Base-by-base conservation (phyloP, 2,329 filamentous ascomycete species). In the Trichophyton simii region DNA sequence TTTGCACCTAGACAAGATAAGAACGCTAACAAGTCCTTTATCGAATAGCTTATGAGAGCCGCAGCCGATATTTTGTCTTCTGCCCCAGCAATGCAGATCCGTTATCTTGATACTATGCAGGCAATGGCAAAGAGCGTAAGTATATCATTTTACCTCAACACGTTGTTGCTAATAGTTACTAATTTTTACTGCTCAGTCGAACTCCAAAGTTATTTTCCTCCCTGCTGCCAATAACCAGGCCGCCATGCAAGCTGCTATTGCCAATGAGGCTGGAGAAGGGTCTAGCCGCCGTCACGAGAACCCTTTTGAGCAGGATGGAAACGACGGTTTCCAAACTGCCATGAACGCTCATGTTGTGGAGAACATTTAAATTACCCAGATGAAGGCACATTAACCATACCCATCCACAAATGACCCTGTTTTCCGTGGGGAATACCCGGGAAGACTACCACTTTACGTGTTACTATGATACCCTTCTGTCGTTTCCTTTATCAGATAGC, bases 51-150 rank as follows among this genome's bases (percentile, higher is more conserved):
- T 36, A 74, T 74, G 72, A 69, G 80, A 59, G 76, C 94, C 77
- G 92, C 94, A 42, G 94, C 94, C 73, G 92, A 99, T 72, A 96
- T 97, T 68, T 77, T 99, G 58, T 89, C 85, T 65, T 90, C 85
- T 15, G 92, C 92, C 0, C 94, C 94, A 2, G 94, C 94, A 68
- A 99, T 99, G 94, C 91, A 96, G 78, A 96, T 96, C 78, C 82
- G 91, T 67, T 97, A 97, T 75, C 87, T 99, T 67, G 94, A 99
- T 78, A 91, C 94, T 3, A 97, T 97, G 92, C 94, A 97, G 75
- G 84, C 89, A 48, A 99, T 99, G 92, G 94, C 94, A 69, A 97
- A 96, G 83, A 84, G 84, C 0, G 89, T 59, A 59, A 59, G 58
- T 25, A 59, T 34, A 36, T 28, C 28, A 2, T 18, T 38, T 44